Evolutionary conservation across 129 eudicot species (phyloP), one percentile per base, ranked within the genome.

Genomic region (Lonicera japonica): DNA sequence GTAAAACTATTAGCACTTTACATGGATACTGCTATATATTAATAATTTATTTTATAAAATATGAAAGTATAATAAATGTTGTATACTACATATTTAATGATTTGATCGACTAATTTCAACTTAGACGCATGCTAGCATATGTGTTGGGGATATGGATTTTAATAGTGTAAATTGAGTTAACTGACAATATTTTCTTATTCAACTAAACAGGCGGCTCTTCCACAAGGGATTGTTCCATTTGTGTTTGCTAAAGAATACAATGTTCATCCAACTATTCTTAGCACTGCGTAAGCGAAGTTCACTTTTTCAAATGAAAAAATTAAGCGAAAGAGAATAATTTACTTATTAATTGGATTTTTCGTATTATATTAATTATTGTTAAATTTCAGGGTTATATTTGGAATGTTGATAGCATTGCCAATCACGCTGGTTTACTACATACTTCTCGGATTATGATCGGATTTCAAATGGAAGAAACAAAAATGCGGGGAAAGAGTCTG

Each of bases 161-260:
- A 10, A 3, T 45, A 15, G 16, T 45, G 51, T 45, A 45, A 38
- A 60, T n/a, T n/a, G n/a, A 61, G 62, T 52, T 34, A 4, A 7
- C 64, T 47, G 21, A 58, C 53, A 51, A 55, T 61, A 23, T 36
- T 9, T 17, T 15, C 13, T 71, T 34, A 25, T 67, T 29, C 36
- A 29, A 29, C 6, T 29, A 29, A 29, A 29, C 55, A 91, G 97
- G 97, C 97, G 25, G 96, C 97, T 11, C 82, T 91, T 60, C 97
- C 97, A 5, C 97, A 91, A 84, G 97, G 97, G 70, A 91, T 91
- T 57, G 97, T 91, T 16, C 97, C 97, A 25, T 91, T 91, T 71
- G 96, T 91, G 24, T 91, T 87, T 61, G 98, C 98, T 1, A 91
- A 91, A 65, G 98, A 91, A 43, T 91, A 91, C 72, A 87, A 91